These are phyloP conservation scores for Megacollybia marginata DNA, from an alignment of 768 basidiomycete species.

Conservation along the genomic window DNA sequence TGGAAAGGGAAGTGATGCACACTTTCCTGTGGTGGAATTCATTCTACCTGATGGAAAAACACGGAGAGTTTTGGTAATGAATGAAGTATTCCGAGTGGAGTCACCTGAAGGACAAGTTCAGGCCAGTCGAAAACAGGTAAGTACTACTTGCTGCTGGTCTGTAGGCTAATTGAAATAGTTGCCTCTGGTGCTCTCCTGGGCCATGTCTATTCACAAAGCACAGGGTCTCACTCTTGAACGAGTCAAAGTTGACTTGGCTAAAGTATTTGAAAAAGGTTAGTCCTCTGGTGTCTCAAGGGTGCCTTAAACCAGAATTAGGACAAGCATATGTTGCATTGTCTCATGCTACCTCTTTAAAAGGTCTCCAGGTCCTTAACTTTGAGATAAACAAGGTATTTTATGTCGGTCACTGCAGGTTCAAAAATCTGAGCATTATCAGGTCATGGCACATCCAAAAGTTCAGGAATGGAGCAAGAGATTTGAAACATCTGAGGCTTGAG, in stretches of 20 bases:
- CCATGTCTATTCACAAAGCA: slow-evolving; percentile 74
- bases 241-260: slow-evolving; percentile 71
- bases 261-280: slow-evolving; percentile 75
- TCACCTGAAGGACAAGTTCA: slow-evolving; percentile 43
- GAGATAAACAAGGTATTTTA: too few relatives aligned
- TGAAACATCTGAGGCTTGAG: too few relatives aligned
- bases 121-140: slow-evolving; percentile 40
- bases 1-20: neutral
- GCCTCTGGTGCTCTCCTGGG: slow-evolving; percentile 66
- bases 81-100: slow-evolving; percentile 45
- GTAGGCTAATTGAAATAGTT: slow-evolving; percentile 20
- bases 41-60: neutral
- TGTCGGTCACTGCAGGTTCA: too few relatives aligned
- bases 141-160: neutral
- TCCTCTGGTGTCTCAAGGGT: too few relatives aligned
- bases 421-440: too few relatives aligned
- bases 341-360: too few relatives aligned
- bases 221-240: slow-evolving; percentile 78
- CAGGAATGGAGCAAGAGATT: too few relatives aligned
- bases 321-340: too few relatives aligned
- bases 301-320: too few relatives aligned
- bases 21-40: neutral
- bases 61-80: neutral
- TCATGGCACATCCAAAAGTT: too few relatives aligned
- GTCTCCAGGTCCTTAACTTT: too few relatives aligned